Conservation (phyloP, 768 basidiomycete species). For the Tremella fuciformis region DNA sequence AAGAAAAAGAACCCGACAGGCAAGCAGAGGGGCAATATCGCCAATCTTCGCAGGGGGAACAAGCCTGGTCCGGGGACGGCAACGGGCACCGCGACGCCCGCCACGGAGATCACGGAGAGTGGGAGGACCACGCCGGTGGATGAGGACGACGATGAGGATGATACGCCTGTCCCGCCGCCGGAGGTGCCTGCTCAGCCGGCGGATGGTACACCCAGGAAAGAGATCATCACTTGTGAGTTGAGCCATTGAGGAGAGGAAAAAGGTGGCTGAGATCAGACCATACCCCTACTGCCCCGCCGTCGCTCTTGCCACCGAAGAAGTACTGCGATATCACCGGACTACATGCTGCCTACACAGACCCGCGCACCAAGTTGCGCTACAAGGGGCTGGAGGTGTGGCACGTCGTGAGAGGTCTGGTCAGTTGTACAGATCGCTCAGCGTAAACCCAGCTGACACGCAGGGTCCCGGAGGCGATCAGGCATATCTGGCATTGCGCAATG, state of each 20-base stretch:
- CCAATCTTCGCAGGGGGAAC: background rate
- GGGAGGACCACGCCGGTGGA: slow-evolving; percentile 18
- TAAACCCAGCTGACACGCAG: slow-evolving; percentile 18
- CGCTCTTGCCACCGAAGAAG: slow-evolving; percentile 53
- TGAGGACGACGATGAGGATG: slow-evolving; percentile 20
- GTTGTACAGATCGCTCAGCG: slow-evolving; percentile 11
- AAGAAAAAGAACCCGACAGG: slow-evolving; percentile 31
- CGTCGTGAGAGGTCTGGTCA: slow-evolving; percentile 48
- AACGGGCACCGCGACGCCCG: slow-evolving; percentile 13
- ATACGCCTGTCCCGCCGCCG: background rate
- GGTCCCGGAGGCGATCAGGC: slow-evolving; percentile 51
- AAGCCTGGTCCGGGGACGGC: background rate
- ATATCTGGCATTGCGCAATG: slow-evolving; percentile 45
- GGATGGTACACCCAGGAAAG: slow-evolving; percentile 15
- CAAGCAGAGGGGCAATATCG: slow-evolving; percentile 4
- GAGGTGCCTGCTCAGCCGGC: too few species aligned
- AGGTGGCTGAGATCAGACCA: slow-evolving; percentile 33
- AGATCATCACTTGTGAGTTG: slow-evolving; percentile 49
- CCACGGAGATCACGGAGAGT: slow-evolving; percentile 1
- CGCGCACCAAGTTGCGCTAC: slow-evolving; percentile 52
- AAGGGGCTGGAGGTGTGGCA: slow-evolving; percentile 54
- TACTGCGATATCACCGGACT: slow-evolving; percentile 57
- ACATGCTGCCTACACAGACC: slow-evolving; percentile 52
- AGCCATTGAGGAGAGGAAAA: background rate
- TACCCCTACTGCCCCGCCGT: slow-evolving; percentile 52